Base-by-base conservation (phyloP, 371 early-diverging fungal species). In the Apophysomyces ossiformis region DNA sequence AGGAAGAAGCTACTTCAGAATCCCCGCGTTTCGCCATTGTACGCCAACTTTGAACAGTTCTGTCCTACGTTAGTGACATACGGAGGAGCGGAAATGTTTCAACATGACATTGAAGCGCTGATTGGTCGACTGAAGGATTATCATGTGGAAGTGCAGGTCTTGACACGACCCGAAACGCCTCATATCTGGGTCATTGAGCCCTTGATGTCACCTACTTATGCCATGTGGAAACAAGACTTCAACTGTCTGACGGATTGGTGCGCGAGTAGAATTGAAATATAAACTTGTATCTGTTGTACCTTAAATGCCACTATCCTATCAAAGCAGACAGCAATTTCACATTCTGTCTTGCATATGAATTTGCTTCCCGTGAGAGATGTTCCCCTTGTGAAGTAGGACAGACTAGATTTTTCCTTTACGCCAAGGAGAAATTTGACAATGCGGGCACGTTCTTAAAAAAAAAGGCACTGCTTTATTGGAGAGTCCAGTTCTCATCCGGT, bases 151-250 rank as follows among this genome's bases (percentile, higher is more conserved):
- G 69, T 72, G 18, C 72, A 76, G 60, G 68, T 73, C 36, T 39
- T 79, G 36, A 58, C 58, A 5, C 70, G 71, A 35, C 60, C 65
- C 3, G 57, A 79, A 12, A 54, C 68, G 8, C 65, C 71, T 0
- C 79, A 79, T 60, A 60, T 74, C 37, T 79, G 76, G 76, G 13
- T 73, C 6, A 72, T 72, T 44, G 62, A 44, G 21, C 45, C 59
- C 26, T 39, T 66, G 16, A 37, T 70, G 21, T 57, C 70, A 5
- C 67, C 70, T 13, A 60, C 59, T 35, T 45, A 67, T 41, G 16
- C 18, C 21, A 43, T 70, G 15, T 70, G 71, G 71, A 60, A 59
- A 41, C 15, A 56, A 16, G 71, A 67, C 41, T 67, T 63, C 45
- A 56, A 60, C 11, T 56, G 37, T 47, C 32, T 70, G 12, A 64